Evolutionary conservation across 441 rosid species (phyloP), one percentile per base, ranked within the genome.

Genomic region (Gossypium lobatum): DNA sequence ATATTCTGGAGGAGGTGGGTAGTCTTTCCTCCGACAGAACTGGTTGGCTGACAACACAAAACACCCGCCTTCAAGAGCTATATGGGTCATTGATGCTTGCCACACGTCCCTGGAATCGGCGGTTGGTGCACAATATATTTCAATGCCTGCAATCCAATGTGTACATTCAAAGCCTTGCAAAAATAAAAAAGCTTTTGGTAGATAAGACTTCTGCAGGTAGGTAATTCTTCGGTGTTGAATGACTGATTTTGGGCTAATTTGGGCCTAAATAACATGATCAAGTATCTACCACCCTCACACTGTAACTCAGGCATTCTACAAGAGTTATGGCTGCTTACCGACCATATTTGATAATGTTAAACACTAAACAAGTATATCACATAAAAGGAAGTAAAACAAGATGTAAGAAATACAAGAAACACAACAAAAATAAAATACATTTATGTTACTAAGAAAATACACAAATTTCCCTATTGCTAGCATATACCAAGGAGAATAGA

Each of bases 101-200:
- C 98, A 95, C 67, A 83, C 80, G 2, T 83, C 87, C 82, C 96
- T 82, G 31, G 93, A 59, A 82, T 95, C 98, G 75, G 98, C 98
- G n/a, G 98, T 92, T 0, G 98, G 98, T 13, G 97, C 96, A 82
- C 98, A 92, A 78, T 92, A 95, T 76, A 95, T 91, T 78, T 92
- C 94, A 73, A 92, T 73, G 53, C 98, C 97, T 91, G 75, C 50
- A 58, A 21, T 23, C 63, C 34, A 58, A 58, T 58, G 16, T 6
- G 82, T 77, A 21, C 61, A 72, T 1, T 39, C 60, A 39, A 64
- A 61, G 45, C 14, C 11, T 52, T 7, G 34, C 13, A 60, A 1
- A 11, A 11, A 48, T 14, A 7, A 18, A 58, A 67, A 14, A 50
- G 42, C 59, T 14, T 25, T 16, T 21, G 23, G 48, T 66, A 23